Base-by-base conservation (phyloP, 1,139 yeast species). In the Geotrichum reessii region DNA sequence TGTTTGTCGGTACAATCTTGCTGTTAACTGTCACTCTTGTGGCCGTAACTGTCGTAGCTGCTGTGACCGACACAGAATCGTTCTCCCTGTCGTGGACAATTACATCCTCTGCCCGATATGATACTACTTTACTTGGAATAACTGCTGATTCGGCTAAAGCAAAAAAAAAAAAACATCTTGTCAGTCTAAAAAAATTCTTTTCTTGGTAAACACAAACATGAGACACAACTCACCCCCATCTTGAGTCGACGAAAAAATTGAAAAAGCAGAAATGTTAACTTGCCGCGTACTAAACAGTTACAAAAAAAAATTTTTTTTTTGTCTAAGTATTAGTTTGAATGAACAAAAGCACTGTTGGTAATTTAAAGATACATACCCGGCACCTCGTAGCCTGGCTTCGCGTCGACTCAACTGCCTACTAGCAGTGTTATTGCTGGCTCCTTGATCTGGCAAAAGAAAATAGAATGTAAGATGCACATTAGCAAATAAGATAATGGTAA, bases 341-440 rank as follows among this genome's bases (percentile, higher is more conserved):
- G 19, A 50, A 42, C 2, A 25, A 47, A 27, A 49, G 17, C 8
- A 27, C 7, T 22, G 7, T 24, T 8, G 33, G 3, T 21, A 11
- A 9, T 14, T 21, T 7, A 47, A 14, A 14, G 17, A 24, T 25
- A 56, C 66, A 22, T 61, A 64, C 63, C 69, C 69, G 3, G 69
- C 68, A 37, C 69, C 69, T 11, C 69, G 62, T 17, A 64, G 53
- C 25, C 69, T 60, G 21, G 66, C 63, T 55, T 65, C 67, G 7
- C 63, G 63, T 21, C 66, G 55, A 22, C 52, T 47, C 42, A 22
- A 31, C 25, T 53, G 56, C 19, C 56, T 47, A 14, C 44, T 37
- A 19, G 19, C 21, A 5, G 44, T 37, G 21, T n/a, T n/a, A 37
- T 8, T 37, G 7, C 19, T 5, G 21, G 44, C 7, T 4, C 47